phyloP scores from a whole-genome alignment of 306 rosid genomes.

The Hippophae rhamnoides region DNA sequence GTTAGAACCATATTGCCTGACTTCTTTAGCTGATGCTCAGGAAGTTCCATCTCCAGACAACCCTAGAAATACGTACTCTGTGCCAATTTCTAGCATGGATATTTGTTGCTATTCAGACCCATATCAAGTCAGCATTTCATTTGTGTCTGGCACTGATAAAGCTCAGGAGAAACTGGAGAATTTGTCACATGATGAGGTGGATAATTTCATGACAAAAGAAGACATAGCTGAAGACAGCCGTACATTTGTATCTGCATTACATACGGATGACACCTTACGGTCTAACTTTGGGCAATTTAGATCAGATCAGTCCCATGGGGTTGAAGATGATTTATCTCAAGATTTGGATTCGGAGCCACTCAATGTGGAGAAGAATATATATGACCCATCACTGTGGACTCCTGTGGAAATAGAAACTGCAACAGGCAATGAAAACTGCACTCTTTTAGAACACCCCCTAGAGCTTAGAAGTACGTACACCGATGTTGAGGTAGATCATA shows the following conservation, averaged over 20 bases:
- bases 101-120: conserved; percentile 24
- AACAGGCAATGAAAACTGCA: conserved; percentile 62
- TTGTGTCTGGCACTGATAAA: conserved; percentile 17
- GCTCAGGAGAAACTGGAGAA: conserved; percentile 37
- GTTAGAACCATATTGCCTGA: conserved; percentile 19
- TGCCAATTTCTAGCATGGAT: conserved; percentile 17
- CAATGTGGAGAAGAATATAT: conserved; percentile 19
- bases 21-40: conserved; percentile 19
- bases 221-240: conserved; percentile 38
- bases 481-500: conserved; percentile 57
- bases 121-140: conserved; percentile 23
- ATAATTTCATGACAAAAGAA: conserved; percentile 23
- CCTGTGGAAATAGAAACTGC: conserved; percentile 74
- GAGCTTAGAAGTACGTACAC: conserved; percentile 65
- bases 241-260: conserved; percentile 51
- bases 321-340: conserved; percentile 29
- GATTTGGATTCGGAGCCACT: conserved; percentile 19
- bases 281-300: conserved; percentile 25
- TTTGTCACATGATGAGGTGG: conserved; percentile 32
- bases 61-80: conserved; percentile 13
- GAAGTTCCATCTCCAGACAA: conserved; percentile 14
- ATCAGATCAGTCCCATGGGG: conserved; percentile 21
- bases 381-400: conserved; percentile 73
- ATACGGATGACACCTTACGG: conserved; percentile 26
- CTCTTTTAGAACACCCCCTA: conserved; percentile 59